Evolutionary conservation across 345 rosid genomes (phyloP), one percentile per base, ranked within the genome.

Genomic region (Populus ilicifolia): DNA sequence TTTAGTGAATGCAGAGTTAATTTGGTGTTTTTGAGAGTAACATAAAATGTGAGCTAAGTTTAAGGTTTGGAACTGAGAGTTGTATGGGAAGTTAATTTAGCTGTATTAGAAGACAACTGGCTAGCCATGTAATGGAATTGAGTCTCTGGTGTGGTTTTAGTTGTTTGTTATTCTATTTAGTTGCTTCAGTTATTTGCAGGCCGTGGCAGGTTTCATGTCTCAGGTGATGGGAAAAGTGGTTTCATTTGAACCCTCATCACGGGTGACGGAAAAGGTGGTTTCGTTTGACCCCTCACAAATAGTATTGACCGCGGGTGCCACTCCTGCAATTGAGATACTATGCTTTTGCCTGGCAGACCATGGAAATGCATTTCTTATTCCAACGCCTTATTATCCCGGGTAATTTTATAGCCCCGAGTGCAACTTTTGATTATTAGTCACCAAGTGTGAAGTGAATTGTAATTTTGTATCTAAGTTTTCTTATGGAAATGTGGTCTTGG

Each of bases 331-430:
- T n/a, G 98, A 93, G 86, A 92, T 90, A 43, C 80, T 95, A 30
- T 83, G 90, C 86, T 95, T 92, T 76, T 93, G 96, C 86, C 87
- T 93, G 86, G 98, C 97, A 21, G 99, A 92, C 87, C 93, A 85
- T 30, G 99, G 99, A 75, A 90, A 90, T 72, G 96, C 94, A 80
- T 85, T 95, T 81, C 96, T 90, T 8, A 83, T 93, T 80, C 99
- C 97, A 13, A 80, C 94, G 0, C 98, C 98, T 6, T 95, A 92
- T 83, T 95, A 95, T 86, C 97, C 97, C 8, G 97, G 99, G 99
- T 92, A 88, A 77, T 71, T 75, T 80, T 73, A 20, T 72, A 35
- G 5, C 11, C 9, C 16, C 13, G 5, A 17, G 11, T 21, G 3
- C 41, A 21, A 43, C 21, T 41, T 13, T 10, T 67, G 14, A 16